Base-by-base conservation (phyloP, 257 asterid genomes). In the Solanum etuberosum region DNA sequence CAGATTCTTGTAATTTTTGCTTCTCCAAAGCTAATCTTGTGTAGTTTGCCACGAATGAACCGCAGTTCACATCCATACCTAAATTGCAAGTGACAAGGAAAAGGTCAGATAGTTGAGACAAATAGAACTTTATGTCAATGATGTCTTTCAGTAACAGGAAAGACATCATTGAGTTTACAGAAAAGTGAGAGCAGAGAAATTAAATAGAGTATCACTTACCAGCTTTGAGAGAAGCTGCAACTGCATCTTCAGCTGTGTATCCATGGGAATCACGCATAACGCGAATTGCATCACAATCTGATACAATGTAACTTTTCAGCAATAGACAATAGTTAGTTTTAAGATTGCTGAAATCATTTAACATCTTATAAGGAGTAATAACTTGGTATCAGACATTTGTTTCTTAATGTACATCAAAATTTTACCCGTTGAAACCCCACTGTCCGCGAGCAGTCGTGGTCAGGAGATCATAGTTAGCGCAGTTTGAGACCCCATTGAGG, bases 21-120 rank as follows among this genome's bases (percentile, higher is more conserved):
- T 90, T 88, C 46, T 80, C 46, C 57, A 95, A 59, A 5, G 98
- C 96, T 87, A 93, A 90, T 88, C 83, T 91, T 6, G 95, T 91
- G 87, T 91, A 46, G 76, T 90, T 89, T 88, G 21, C 59, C 84
- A 95, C 86, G 80, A 87, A 92, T 78, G 91, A 76, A 34, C 98
- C 98, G n/a, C 96, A 95, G 21, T 93, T 91, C 84, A 95, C 90
- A 87, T 95, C 98, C 98, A 95, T 91, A 71, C 98, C 98, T 95
- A 40, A 32, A 38, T 83, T 4, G 70, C 37, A 25, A 13, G 7
- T 46, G 6, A 43, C 63, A 25, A 29, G 11, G 29, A 80, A 80
- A 48, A 46, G 9, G 18, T 29, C 14, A 80, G 61, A 46, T 12
- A 80, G 14, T 83, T 83, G 32, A 35, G 23, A 83, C 11, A 7